These are phyloP conservation scores for Oenanthe sinensis DNA, from an alignment of 129 eudicot species.

Conservation along the genomic window DNA sequence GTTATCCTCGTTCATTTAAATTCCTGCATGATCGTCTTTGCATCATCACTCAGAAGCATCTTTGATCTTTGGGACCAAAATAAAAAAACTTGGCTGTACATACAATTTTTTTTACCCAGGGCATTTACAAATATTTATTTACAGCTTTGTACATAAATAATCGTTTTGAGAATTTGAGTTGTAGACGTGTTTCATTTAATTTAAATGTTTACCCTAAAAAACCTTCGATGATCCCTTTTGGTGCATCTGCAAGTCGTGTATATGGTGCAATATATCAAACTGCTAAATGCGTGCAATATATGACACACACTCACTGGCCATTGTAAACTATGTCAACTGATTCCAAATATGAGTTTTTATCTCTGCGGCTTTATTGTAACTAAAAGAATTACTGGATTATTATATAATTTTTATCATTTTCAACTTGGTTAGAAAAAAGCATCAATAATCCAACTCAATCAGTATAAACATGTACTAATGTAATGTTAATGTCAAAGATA, in stretches of 20 bases:
- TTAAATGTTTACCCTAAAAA: too few relatives aligned
- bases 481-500: neutral
- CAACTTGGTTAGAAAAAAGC: neutral
- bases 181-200: too few relatives aligned
- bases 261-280: neutral
- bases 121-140: constrained; percentile 11
- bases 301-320: neutral
- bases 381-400: neutral
- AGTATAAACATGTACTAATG: neutral
- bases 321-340: neutral
- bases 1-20: constrained; percentile 44
- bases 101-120: too few relatives aligned
- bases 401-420: neutral
- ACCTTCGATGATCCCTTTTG: too few relatives aligned
- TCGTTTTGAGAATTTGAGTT: neutral
- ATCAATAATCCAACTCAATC: neutral
- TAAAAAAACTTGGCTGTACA: too few relatives aligned
- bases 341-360: neutral
- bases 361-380: neutral
- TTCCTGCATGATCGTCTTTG: constrained; percentile 52
- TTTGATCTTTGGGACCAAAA: constrained; percentile 34
- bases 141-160: constrained; percentile 12
- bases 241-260: neutral
- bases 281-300: neutral
- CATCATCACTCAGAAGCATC: constrained; percentile 66